Percentiles rank a stretch among this genome's conserved stretches.
These are phyloP conservation scores for Quercus agrifolia DNA, from an alignment of 306 rosid species.

Conservation along the genomic window DNA sequence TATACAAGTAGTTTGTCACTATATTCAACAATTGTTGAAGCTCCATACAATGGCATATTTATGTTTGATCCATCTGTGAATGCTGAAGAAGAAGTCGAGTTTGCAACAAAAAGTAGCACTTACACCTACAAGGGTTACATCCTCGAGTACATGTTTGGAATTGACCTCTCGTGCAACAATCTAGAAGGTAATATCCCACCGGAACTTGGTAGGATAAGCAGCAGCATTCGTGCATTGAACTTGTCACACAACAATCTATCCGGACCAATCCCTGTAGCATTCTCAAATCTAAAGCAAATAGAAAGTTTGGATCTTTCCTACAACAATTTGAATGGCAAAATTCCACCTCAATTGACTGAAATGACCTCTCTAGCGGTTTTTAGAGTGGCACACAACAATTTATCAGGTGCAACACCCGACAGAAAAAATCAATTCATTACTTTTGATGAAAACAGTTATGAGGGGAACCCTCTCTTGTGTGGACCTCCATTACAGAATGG, in stretches of 20 bases:
- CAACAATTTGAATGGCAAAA: background rate
- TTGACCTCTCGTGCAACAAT: too few relatives aligned
- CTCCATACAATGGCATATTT: too few relatives aligned
- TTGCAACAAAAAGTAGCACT: too few relatives aligned
- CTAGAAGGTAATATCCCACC: background rate
- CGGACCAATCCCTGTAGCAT: background rate
- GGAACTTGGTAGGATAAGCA: background rate
- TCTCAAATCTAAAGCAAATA: background rate
- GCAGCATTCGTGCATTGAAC: background rate
- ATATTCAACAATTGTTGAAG: too few relatives aligned
- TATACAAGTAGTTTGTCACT: too few relatives aligned
- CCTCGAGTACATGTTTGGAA: too few relatives aligned
- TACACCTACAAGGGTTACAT: background rate
- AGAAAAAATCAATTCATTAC: background rate
- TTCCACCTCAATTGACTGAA: background rate
- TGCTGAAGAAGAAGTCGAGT: too few relatives aligned
- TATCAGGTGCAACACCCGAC: background rate
- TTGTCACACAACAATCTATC: background rate
- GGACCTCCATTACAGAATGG: background rate
- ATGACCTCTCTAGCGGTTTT: background rate
- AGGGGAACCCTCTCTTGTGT: background rate
- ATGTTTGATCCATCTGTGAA: too few relatives aligned
- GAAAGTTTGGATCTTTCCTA: conserved; percentile 4
- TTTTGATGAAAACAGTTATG: background rate
- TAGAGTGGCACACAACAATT: conserved; percentile 1